phyloP scores from a whole-genome alignment of 306 rosid genomes.

The Quercus aquifolioides region DNA sequence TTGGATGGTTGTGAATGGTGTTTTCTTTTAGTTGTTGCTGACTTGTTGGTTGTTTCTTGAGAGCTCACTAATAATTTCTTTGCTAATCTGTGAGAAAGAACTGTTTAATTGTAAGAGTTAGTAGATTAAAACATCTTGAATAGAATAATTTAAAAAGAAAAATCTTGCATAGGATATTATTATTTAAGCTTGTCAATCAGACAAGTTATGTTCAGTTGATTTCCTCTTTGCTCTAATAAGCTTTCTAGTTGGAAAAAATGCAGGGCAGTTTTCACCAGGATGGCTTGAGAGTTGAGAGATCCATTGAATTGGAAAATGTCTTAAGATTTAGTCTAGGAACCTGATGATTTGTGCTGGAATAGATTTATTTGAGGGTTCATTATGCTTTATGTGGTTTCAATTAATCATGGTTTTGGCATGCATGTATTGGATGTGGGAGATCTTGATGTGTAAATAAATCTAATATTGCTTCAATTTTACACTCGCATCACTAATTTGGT shows the following conservation, averaged over 20 bases:
- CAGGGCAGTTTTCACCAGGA: not conserved
- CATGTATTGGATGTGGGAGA: not conserved
- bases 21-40: not conserved
- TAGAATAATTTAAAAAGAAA: not conserved
- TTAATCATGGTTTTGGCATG: not conserved
- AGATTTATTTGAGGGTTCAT: not conserved
- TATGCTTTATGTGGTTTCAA: not conserved
- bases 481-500: not conserved
- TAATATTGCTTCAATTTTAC: not conserved
- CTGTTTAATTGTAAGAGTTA: not conserved
- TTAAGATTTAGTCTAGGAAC: not conserved
- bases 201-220: not conserved
- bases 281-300: not conserved
- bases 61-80: not conserved
- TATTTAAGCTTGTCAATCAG: not conserved
- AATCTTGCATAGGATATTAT: not conserved
- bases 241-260: not conserved
- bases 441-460: not conserved
- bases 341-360: not conserved
- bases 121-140: not conserved
- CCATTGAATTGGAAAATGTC: not conserved
- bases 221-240: not conserved
- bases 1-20: constrained; percentile 12
- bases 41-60: not conserved
- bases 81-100: not conserved